These are phyloP conservation scores for Hymenoscyphus repandus DNA, from an alignment of 2,329 filamentous ascomycete genomes.

Conservation along the genomic window DNA sequence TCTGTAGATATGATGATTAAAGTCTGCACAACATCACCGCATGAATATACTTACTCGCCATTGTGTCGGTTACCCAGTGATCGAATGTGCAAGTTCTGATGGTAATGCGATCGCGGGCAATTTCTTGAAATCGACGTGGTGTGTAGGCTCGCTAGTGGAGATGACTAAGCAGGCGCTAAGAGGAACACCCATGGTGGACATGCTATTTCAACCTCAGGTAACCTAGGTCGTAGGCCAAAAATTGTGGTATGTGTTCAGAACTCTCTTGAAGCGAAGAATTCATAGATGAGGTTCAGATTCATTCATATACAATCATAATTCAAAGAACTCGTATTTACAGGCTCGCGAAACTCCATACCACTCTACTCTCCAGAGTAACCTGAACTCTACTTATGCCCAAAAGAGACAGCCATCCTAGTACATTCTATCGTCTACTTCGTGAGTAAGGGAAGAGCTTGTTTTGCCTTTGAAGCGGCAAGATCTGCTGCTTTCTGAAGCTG, in stretches of 20 bases:
- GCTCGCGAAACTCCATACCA: constrained; percentile 4
- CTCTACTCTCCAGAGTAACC: constrained; percentile 4
- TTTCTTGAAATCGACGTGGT: background rate
- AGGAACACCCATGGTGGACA: too few relatives aligned
- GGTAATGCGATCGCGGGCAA: background rate
- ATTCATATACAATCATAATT: constrained; percentile 4
- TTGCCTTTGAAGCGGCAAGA: constrained; percentile 57
- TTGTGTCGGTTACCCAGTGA: constrained; percentile 41
- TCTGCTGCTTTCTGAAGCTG: constrained; percentile 64
- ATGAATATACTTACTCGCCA: constrained; percentile 59
- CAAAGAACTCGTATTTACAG: constrained; percentile 6
- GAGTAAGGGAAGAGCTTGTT: constrained; percentile 24
- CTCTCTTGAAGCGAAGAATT: too few relatives aligned
- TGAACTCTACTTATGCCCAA: background rate
- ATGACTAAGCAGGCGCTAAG: too few relatives aligned
- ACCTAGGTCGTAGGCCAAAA: too few relatives aligned
- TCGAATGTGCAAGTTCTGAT: background rate
- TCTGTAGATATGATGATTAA: constrained; percentile 48
- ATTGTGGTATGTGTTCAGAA: too few relatives aligned
- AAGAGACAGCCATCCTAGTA: constrained; percentile 3
- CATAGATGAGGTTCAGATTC: background rate
- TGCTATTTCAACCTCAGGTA: too few relatives aligned
- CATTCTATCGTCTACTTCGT: constrained; percentile 25
- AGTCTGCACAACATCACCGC: background rate
- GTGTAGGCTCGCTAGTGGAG: background rate